phyloP scores from a whole-genome alignment of 1,284 basidiomycete species.

The Lignosus rhinocerotis region DNA sequence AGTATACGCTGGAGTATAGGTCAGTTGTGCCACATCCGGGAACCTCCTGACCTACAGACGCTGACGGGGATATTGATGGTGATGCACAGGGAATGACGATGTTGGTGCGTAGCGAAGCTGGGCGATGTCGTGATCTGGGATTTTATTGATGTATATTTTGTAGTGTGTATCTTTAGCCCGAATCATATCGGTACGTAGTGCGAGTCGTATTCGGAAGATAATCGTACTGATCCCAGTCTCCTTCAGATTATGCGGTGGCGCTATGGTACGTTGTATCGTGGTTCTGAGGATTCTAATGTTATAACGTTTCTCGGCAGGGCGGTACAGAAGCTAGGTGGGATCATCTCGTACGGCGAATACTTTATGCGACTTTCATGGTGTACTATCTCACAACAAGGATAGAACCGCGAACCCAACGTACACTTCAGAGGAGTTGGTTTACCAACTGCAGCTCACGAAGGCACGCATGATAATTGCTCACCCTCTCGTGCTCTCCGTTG shows the following conservation, averaged over 20 bases:
- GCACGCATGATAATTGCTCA: slow-evolving; percentile 56
- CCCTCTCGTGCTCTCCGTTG: slow-evolving; percentile 46
- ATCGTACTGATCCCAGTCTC: not conserved
- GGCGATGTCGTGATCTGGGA: slow-evolving; percentile 16
- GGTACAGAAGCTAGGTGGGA: slow-evolving; percentile 64
- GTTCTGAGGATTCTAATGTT: not conserved
- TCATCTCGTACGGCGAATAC: slow-evolving; percentile 51
- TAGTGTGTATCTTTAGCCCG: slow-evolving; percentile 36
- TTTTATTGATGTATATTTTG: not conserved
- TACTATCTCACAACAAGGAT: not conserved
- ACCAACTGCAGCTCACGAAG: slow-evolving; percentile 52
- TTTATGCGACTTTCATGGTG: not conserved
- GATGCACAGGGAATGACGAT: slow-evolving; percentile 11
- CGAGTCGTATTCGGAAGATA: not conserved
- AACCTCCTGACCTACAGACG: not conserved
- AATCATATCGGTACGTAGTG: slow-evolving; percentile 31
- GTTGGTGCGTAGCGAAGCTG: slow-evolving; percentile 8
- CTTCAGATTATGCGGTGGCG: slow-evolving; percentile 61
- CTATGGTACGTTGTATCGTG: slow-evolving; percentile 43
- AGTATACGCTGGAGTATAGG: slow-evolving; percentile 13
- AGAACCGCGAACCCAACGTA: slow-evolving; percentile 9
- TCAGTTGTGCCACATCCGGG: slow-evolving; percentile 6
- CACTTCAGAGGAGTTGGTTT: slow-evolving; percentile 33
- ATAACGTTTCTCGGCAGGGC: slow-evolving; percentile 40
- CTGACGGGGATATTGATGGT: not conserved